These are phyloP conservation scores for Moesziomyces antarcticus DNA, from an alignment of 1,284 basidiomycete species.

Conservation along the genomic window DNA sequence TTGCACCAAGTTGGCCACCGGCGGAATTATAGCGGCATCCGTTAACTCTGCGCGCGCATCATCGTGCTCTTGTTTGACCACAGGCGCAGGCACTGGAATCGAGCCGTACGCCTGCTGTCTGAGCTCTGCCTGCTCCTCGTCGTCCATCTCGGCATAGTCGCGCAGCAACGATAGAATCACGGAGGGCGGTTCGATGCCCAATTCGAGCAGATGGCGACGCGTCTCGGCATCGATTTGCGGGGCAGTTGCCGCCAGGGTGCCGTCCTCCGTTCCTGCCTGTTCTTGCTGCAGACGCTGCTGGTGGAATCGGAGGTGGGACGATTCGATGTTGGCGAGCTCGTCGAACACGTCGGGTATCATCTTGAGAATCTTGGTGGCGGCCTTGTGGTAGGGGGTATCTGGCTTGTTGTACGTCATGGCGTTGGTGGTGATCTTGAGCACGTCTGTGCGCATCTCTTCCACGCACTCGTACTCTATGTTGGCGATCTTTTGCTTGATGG, in stretches of 20 bases:
- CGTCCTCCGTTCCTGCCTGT: conserved; percentile 1
- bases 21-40: background rate
- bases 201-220: conserved; percentile 14
- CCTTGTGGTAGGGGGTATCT: conserved; percentile 78
- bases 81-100: conserved; percentile 17
- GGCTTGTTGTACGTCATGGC: conserved; percentile 87
- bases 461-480: conserved; percentile 81
- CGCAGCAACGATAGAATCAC: conserved; percentile 40
- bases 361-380: conserved; percentile 78
- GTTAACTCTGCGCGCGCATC: background rate
- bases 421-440: conserved; percentile 84
- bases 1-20: conserved; percentile 42
- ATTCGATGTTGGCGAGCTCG: conserved; percentile 69
- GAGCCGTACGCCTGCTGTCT: conserved; percentile 34
- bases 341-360: conserved; percentile 72
- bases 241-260: background rate
- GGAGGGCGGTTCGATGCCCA: conserved; percentile 50
- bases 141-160: conserved; percentile 29
- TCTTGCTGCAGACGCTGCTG: conserved; percentile 8
- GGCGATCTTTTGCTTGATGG: conserved; percentile 75
- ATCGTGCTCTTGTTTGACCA: conserved; percentile 24
- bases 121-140: conserved; percentile 18
- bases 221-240: conserved; percentile 2
- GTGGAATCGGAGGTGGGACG: conserved; percentile 24
- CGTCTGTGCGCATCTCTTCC: conserved; percentile 82